phyloP scores from a whole-genome alignment of 768 basidiomycete species.

The Leucocoprinus leucothites region DNA sequence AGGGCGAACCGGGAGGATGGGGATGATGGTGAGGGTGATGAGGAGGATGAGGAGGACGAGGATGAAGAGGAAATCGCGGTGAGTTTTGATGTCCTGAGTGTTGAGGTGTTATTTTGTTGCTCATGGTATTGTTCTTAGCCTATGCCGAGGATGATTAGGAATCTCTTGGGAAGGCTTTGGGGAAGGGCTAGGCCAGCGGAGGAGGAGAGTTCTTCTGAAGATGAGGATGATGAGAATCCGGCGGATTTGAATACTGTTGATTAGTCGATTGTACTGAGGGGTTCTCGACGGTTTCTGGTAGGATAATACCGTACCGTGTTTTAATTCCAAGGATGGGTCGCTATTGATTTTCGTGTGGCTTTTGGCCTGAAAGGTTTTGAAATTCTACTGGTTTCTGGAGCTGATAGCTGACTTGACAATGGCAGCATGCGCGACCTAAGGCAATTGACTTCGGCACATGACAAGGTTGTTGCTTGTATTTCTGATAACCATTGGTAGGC shows the following conservation, averaged over 20 bases:
- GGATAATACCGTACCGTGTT: too few relatives aligned
- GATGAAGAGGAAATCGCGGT: conserved; percentile 40
- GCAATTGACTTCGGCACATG: too few relatives aligned
- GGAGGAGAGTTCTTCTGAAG: conserved; percentile 40
- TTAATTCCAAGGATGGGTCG: too few relatives aligned
- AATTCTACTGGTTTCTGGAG: too few relatives aligned
- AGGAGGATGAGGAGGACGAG: conserved; percentile 37
- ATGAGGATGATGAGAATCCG: conserved; percentile 23
- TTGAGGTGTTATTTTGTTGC: neutral
- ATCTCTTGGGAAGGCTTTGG: conserved; percentile 60
- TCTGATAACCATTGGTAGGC: too few relatives aligned
- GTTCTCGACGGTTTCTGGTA: too few relatives aligned
- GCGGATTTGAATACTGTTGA: conserved; percentile 11
- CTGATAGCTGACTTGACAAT: too few relatives aligned
- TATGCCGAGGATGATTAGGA: conserved; percentile 57
- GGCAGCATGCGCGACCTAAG: too few relatives aligned
- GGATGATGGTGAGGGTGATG: conserved; percentile 37
- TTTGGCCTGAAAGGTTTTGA: too few relatives aligned
- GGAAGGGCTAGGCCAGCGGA: conserved; percentile 29
- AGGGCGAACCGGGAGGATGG: conserved; percentile 25
- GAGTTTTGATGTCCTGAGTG: conserved; percentile 20
- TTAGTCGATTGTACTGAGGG: neutral
- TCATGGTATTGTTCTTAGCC: conserved; percentile 34
- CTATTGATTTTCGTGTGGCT: too few relatives aligned
- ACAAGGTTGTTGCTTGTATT: too few relatives aligned